Percentiles rank a stretch among this genome's conserved stretches.
Conservation (phyloP, 2,329 filamentous ascomycete species). For the Chaetoscypha palmicola region DNA sequence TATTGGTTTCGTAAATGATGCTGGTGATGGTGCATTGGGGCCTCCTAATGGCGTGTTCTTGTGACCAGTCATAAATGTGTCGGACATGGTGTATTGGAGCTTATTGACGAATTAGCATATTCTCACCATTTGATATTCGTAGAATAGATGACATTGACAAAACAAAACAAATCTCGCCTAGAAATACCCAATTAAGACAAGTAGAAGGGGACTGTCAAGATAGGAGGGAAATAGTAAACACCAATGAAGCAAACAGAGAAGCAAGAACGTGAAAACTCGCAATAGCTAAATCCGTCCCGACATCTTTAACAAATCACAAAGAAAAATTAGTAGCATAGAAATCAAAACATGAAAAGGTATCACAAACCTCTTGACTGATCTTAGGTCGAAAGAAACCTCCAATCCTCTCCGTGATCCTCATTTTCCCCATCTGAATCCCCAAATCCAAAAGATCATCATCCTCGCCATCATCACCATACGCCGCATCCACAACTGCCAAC, state of each 20-base stretch:
- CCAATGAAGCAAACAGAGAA: too few species aligned
- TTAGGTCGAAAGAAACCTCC: constrained; percentile 66
- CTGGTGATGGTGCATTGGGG: constrained; percentile 10
- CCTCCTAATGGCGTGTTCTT: constrained; percentile 13
- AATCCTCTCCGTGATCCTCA: constrained; percentile 67
- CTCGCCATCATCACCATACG: constrained; percentile 58
- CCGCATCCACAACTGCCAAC: constrained; percentile 56
- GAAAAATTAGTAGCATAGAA: neutral
- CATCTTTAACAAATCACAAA: neutral
- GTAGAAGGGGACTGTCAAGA: too few species aligned
- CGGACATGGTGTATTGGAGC: constrained; percentile 18
- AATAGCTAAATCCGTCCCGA: too few species aligned
- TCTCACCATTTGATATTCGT: too few species aligned
- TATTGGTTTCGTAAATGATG: constrained; percentile 12
- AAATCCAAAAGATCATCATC: constrained; percentile 65
- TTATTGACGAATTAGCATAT: constrained; percentile 2
- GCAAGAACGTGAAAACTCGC: too few species aligned
- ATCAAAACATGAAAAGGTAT: constrained; percentile 19
- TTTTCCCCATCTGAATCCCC: constrained; percentile 62
- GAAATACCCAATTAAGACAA: too few species aligned
- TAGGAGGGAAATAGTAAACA: too few species aligned
- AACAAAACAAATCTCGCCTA: too few species aligned
- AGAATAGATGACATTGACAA: too few species aligned
- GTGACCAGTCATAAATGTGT: constrained; percentile 17
- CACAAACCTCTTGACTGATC: constrained; percentile 63